Evolutionary conservation across 306 rosid species (phyloP).

Genomic region (Fragaria iinumae): DNA sequence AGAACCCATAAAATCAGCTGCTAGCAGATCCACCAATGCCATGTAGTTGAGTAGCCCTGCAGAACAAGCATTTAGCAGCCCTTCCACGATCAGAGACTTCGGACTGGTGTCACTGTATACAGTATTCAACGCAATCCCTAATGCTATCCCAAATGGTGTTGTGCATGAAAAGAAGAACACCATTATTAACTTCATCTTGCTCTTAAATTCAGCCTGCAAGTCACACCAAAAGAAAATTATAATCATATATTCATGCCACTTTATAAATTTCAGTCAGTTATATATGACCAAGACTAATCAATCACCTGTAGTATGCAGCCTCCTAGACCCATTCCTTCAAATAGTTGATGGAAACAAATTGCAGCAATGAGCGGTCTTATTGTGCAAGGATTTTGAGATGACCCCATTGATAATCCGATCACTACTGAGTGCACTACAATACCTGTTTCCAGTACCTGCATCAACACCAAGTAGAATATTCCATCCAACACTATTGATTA

Average conservation of each 20-base stretch:
- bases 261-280: neutral
- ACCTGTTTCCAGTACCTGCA: conserved; percentile 62
- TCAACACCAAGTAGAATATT: neutral
- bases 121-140: conserved; percentile 55
- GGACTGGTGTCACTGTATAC: conserved; percentile 52
- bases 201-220: conserved; percentile 55
- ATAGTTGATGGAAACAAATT: conserved; percentile 74
- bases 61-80: conserved; percentile 57
- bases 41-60: conserved; percentile 63
- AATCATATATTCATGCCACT: neutral
- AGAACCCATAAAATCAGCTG: conserved; percentile 55
- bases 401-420: conserved; percentile 72
- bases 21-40: conserved; percentile 68
- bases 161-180: conserved; percentile 60
- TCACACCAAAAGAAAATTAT: neutral
- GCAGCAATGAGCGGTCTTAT: conserved; percentile 69
- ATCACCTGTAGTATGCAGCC: conserved; percentile 70
- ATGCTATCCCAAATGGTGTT: conserved; percentile 61
- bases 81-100: conserved; percentile 57
- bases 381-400: conserved; percentile 66
- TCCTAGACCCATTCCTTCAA: conserved; percentile 73
- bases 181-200: conserved; percentile 40
- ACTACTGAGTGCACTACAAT: conserved; percentile 79
- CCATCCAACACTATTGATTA: neutral
- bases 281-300: neutral